Percentiles rank a stretch among this genome's conserved stretches.
These are phyloP conservation scores for Kodamaea suecica DNA, from an alignment of 1,139 yeast species.

Conservation along the genomic window DNA sequence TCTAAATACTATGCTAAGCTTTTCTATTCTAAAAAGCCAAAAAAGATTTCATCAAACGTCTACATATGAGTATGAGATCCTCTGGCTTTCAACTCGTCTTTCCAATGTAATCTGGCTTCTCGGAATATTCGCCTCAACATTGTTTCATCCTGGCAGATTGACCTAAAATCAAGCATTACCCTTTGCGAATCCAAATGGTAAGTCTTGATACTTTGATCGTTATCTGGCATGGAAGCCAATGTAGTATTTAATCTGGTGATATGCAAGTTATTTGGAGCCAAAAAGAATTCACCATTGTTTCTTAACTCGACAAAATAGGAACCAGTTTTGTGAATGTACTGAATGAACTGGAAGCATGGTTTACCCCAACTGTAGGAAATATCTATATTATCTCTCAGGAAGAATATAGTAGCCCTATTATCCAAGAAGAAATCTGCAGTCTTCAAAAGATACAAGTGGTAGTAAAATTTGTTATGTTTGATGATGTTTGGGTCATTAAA, in stretches of 20 bases:
- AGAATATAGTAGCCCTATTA: slow-evolving; percentile 67
- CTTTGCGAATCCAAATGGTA: slow-evolving; percentile 60
- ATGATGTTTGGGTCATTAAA: slow-evolving; percentile 49
- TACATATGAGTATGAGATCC: slow-evolving; percentile 8
- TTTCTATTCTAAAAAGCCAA: too few species aligned
- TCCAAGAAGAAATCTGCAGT: slow-evolving; percentile 76
- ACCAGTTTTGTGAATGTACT: slow-evolving; percentile 87
- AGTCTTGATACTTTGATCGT: slow-evolving; percentile 26
- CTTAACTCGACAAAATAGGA: slow-evolving; percentile 85
- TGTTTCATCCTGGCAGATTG: slow-evolving; percentile 53
- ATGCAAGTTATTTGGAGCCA: slow-evolving; percentile 79
- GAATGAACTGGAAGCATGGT: slow-evolving; percentile 78
- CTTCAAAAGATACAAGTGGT: slow-evolving; percentile 61
- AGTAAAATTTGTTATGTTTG: slow-evolving; percentile 52
- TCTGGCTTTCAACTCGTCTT: slow-evolving; percentile 23
- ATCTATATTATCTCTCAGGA: slow-evolving; percentile 51
- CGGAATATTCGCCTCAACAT: slow-evolving; percentile 51
- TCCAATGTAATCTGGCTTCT: slow-evolving; percentile 55
- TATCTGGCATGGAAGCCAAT: slow-evolving; percentile 24
- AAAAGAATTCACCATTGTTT: slow-evolving; percentile 73
- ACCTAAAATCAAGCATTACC: slow-evolving; percentile 66
- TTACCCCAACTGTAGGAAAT: slow-evolving; percentile 88
- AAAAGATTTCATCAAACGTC: too few species aligned
- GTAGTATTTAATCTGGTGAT: slow-evolving; percentile 57
- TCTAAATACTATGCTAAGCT: too few species aligned